A percentile compares a stretch with the other conserved stretches of the same genome.
Evolutionary conservation across 2,329 filamentous ascomycete genomes (phyloP).

Genomic region (Penicillium sp.): DNA sequence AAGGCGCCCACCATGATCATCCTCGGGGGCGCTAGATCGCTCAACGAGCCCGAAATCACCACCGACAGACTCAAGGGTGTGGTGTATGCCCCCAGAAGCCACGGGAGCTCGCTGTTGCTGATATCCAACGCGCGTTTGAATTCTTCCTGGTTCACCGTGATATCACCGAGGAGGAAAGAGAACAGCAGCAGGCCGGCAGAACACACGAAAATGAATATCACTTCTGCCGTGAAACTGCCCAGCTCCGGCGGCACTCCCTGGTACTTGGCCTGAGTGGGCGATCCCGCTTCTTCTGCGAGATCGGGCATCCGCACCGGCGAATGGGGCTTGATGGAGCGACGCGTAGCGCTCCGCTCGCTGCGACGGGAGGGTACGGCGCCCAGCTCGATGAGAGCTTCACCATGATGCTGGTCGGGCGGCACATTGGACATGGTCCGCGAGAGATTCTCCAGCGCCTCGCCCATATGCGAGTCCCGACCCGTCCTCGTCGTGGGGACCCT

Average conservation of each 20-base stretch:
- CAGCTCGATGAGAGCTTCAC: slow-evolving; percentile 7
- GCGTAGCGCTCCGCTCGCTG: slow-evolving; percentile 10
- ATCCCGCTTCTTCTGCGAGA: slow-evolving; percentile 13
- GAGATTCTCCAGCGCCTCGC: slow-evolving; percentile 16
- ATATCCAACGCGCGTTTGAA: slow-evolving; percentile 22
- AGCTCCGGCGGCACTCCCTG: slow-evolving; percentile 16
- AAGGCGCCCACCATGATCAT: slow-evolving; percentile 27
- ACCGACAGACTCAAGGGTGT: slow-evolving; percentile 40
- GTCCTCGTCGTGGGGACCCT: slow-evolving; percentile 10
- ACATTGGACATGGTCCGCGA: slow-evolving; percentile 9
- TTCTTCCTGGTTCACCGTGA: slow-evolving; percentile 18
- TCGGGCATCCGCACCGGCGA: slow-evolving; percentile 12
- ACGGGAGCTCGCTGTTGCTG: slow-evolving; percentile 36
- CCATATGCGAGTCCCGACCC: slow-evolving; percentile 17
- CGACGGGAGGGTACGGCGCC: slow-evolving; percentile 8
- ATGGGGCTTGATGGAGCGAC: slow-evolving; percentile 9
- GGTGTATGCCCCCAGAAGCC: slow-evolving; percentile 40
- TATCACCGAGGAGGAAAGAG: slow-evolving; percentile 16
- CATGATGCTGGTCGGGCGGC: background rate
- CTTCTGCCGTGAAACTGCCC: slow-evolving; percentile 14
- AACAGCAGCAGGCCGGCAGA: slow-evolving; percentile 16
- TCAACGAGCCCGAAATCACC: slow-evolving; percentile 30
- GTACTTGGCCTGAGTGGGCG: slow-evolving; percentile 5
- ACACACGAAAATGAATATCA: slow-evolving; percentile 16
- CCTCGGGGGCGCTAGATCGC: slow-evolving; percentile 39